Conservation (phyloP, 2,329 filamentous ascomycete genomes). For the Lachnellula cervina region DNA sequence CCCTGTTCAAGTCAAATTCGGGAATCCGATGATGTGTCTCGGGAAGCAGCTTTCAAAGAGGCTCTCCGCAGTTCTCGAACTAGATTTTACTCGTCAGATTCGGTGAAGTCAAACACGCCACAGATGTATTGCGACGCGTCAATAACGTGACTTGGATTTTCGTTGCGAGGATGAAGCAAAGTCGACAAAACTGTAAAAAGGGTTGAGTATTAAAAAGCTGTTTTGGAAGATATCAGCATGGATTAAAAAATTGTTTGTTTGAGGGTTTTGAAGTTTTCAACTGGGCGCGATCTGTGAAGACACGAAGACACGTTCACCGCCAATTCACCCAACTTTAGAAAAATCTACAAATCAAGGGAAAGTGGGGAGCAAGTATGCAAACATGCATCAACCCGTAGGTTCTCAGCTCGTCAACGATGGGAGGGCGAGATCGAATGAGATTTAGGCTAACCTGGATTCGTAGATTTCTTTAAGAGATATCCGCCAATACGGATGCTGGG, state of each 20-base stretch:
- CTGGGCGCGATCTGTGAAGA: background rate
- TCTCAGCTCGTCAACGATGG: constrained; percentile 18
- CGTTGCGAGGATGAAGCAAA: background rate
- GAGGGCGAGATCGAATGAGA: constrained; percentile 13
- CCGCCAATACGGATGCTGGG: constrained; percentile 28
- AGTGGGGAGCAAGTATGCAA: constrained; percentile 18
- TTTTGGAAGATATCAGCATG: too few species aligned
- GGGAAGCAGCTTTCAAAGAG: constrained; percentile 21
- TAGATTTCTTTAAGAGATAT: constrained; percentile 19
- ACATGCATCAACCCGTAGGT: constrained; percentile 26
- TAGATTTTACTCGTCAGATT: constrained; percentile 11
- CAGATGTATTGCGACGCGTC: background rate
- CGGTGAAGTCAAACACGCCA: constrained; percentile 8
- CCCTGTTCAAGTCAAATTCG: constrained; percentile 21
- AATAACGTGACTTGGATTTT: background rate
- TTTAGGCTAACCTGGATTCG: constrained; percentile 18
- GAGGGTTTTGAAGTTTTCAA: background rate
- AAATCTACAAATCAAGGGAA: constrained; percentile 11
- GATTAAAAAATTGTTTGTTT: background rate
- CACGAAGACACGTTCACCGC: constrained; percentile 21
- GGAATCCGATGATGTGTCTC: constrained; percentile 25
- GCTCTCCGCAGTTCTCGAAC: constrained; percentile 13
- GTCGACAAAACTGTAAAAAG: background rate
- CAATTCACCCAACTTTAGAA: constrained; percentile 15
- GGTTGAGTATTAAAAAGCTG: background rate